Evolutionary conservation across 257 asterid genomes (phyloP), one percentile per base, ranked within the genome.

Genomic region (Nicotiana paniculata): DNA sequence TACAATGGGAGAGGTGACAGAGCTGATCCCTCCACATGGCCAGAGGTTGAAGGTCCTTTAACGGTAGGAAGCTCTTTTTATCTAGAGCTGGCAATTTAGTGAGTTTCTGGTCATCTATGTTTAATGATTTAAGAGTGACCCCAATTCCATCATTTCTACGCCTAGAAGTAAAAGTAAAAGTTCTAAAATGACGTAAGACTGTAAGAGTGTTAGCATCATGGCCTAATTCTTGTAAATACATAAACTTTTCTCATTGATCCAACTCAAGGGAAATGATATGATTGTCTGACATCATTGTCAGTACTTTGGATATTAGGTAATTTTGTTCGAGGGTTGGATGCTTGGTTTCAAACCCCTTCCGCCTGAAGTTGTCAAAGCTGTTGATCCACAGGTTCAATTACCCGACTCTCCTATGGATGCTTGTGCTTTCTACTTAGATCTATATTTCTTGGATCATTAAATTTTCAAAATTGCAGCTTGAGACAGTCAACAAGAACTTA

Each of bases 301-400:
- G 77, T 77, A 30, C 81, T 75, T 32, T 70, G 83, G 21, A 24
- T 88, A 17, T 76, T 89, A 96, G 99, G 99, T 92, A 61, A 85
- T 96, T 78, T 86, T 96, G 79, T 96, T 96, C 58, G 99, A 96
- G 90, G 99, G 98, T 79, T 96, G 99, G 99, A 96, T 96, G 99
- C 99, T 96, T 82, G 99, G 98, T 81, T 96, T 96, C 83, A 96
- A 91, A 88, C 98, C 98, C 12, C 86, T 96, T 75, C 94, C 97
- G n/a, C 79, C 63, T 61, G 92, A 88, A 82, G 91, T 81, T 32
- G 97, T 96, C 86, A 92, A 91, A 86, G 91, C 94, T 69, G 92
- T 93, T 75, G 97, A 96, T 91, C 97, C 93, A 59, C 99, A 96
- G 97, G 99, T 94, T 84, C 76, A 18, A 70, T 16, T 72, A 83